phyloP scores from a whole-genome alignment of 768 basidiomycete species.

The Tylopilus plumbeoviolaceoides region DNA sequence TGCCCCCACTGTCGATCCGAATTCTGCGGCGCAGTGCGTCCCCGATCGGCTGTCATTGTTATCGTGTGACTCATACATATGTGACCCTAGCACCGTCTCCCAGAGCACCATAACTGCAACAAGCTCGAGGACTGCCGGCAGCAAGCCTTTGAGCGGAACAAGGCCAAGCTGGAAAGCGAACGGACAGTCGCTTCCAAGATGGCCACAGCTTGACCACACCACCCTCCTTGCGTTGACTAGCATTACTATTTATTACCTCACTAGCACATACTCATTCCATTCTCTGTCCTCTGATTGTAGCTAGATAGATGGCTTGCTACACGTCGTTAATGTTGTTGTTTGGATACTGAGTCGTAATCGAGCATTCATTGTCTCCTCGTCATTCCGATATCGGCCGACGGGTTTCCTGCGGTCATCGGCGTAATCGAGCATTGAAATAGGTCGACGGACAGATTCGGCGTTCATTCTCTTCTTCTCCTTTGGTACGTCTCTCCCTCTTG shows the following conservation, averaged over 20 bases:
- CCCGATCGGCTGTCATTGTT: background rate
- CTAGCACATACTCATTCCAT: background rate
- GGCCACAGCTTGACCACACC: slow-evolving; percentile 58
- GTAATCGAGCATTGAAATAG: no score
- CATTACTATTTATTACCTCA: no score
- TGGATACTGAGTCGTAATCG: slow-evolving; percentile 21
- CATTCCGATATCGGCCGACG: slow-evolving; percentile 6
- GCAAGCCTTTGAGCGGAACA: slow-evolving; percentile 86
- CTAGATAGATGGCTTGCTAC: slow-evolving; percentile 15
- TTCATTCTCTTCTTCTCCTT: background rate
- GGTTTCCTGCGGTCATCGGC: no score
- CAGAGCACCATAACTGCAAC: slow-evolving; percentile 83
- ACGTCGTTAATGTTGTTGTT: slow-evolving; percentile 15
- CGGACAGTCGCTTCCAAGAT: slow-evolving; percentile 85
- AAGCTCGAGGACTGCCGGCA: slow-evolving; percentile 82
- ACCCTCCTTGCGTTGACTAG: slow-evolving; percentile 17
- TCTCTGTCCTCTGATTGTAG: slow-evolving; percentile 1
- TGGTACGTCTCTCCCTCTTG: background rate
- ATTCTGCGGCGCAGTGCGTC: slow-evolving; percentile 74
- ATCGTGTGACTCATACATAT: slow-evolving; percentile 13
- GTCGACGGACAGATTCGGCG: no score
- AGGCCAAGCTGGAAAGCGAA: slow-evolving; percentile 83
- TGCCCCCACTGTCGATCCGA: slow-evolving; percentile 75
- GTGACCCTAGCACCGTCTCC: slow-evolving; percentile 69
- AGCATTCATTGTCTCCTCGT: background rate